Conservation (phyloP, 306 rosid species). For the Gastrolobium villosum region DNA sequence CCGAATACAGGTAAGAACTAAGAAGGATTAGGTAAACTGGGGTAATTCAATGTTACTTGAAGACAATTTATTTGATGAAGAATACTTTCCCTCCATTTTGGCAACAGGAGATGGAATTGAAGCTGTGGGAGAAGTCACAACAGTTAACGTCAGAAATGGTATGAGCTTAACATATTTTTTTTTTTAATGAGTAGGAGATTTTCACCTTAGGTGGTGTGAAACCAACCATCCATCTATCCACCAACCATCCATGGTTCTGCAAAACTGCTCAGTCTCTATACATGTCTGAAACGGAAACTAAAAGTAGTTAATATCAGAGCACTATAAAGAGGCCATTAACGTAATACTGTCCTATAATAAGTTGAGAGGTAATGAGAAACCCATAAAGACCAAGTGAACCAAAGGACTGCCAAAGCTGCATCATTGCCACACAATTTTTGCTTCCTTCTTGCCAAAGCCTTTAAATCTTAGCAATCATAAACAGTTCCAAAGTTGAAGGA, state of each 20-base stretch:
- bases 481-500: slow-evolving; percentile 23
- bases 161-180: slow-evolving; percentile 39
- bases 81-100: slow-evolving; percentile 46
- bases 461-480: background rate
- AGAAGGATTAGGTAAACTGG: slow-evolving; percentile 38
- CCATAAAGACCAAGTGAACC: slow-evolving; percentile 3
- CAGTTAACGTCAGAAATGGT: slow-evolving; percentile 85
- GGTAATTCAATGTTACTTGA: slow-evolving; percentile 28
- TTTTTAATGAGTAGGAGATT: slow-evolving; percentile 38
- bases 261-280: slow-evolving; percentile 21
- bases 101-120: slow-evolving; percentile 90
- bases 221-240: background rate
- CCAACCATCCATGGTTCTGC: slow-evolving; percentile 18
- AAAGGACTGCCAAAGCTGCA: slow-evolving; percentile 21
- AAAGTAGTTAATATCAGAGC: background rate
- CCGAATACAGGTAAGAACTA: slow-evolving; percentile 77
- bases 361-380: slow-evolving; percentile 15
- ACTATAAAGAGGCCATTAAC: background rate
- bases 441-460: slow-evolving; percentile 1
- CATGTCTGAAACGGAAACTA: slow-evolving; percentile 4
- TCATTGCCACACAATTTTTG: slow-evolving; percentile 9
- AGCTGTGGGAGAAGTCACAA: slow-evolving; percentile 84
- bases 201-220: slow-evolving; percentile 34
- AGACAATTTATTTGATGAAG: slow-evolving; percentile 33
- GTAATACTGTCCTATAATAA: background rate